Conservation (phyloP, 2,329 filamentous ascomycete species). For the Xylariales sp. region DNA sequence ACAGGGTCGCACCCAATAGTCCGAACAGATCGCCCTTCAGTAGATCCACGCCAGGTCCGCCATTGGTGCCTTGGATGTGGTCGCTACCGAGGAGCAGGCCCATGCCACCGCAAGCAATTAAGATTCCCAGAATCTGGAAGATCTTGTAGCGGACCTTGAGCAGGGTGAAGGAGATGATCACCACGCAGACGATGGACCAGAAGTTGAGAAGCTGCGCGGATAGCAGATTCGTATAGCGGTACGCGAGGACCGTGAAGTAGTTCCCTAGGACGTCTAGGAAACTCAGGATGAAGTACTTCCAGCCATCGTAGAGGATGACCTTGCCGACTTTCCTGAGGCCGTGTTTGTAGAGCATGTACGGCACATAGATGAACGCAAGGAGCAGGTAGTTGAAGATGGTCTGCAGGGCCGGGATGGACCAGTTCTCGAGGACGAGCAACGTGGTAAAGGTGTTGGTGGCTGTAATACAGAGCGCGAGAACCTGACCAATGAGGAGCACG, state of each 20-base stretch:
- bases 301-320: conserved; percentile 67
- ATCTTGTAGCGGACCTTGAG: conserved; percentile 85
- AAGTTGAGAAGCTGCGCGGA: conserved; percentile 96
- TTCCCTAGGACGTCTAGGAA: conserved; percentile 96
- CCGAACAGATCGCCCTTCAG: conserved; percentile 93
- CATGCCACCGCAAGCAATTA: conserved; percentile 87
- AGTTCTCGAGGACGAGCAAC: conserved; percentile 61
- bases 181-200: conserved; percentile 94
- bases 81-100: conserved; percentile 83
- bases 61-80: conserved; percentile 73
- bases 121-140: conserved; percentile 79
- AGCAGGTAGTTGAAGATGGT: conserved; percentile 92
- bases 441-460: conserved; percentile 86
- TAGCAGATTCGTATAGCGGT: conserved; percentile 86
- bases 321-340: conserved; percentile 66
- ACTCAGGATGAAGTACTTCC: conserved; percentile 89
- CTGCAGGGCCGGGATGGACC: conserved; percentile 90
- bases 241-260: conserved; percentile 95
- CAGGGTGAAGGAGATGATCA: conserved; percentile 75
- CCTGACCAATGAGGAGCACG: conserved; percentile 74
- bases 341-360: conserved; percentile 73
- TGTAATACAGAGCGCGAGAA: conserved; percentile 85
- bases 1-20: conserved; percentile 81
- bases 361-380: conserved; percentile 75
- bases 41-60: conserved; percentile 62